Evolutionary conservation across 2,329 filamentous ascomycete species (phyloP).

Genomic region (Xylariales sp.): DNA sequence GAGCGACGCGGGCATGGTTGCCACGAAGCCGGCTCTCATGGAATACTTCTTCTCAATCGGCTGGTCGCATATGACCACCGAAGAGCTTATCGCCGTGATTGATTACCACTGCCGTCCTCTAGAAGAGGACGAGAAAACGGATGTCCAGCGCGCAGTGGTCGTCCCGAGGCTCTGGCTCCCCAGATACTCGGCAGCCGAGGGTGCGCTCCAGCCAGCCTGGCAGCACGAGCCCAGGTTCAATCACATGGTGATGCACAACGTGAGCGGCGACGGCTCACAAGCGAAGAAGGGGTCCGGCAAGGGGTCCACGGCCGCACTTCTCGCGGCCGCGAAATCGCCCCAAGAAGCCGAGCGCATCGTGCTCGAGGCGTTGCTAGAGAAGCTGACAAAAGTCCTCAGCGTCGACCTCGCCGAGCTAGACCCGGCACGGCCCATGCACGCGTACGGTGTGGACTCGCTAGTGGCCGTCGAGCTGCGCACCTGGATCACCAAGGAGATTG

Average conservation of each 20-base stretch:
- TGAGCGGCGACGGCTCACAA: neutral
- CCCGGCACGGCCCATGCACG: slow-evolving; percentile 42
- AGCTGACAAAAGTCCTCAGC: slow-evolving; percentile 35
- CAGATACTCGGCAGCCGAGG: slow-evolving; percentile 18
- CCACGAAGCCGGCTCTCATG: slow-evolving; percentile 32
- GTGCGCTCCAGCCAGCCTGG: slow-evolving; percentile 22
- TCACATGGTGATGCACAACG: slow-evolving; percentile 21
- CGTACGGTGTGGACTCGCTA: slow-evolving; percentile 49
- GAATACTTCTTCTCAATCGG: slow-evolving; percentile 29
- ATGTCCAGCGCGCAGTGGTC: slow-evolving; percentile 20
- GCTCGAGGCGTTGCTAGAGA: slow-evolving; percentile 29
- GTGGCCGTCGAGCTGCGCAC: slow-evolving; percentile 50
- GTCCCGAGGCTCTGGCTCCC: slow-evolving; percentile 30
- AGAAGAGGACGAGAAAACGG: slow-evolving; percentile 18
- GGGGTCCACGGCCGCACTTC: slow-evolving; percentile 12
- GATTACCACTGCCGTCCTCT: slow-evolving; percentile 38
- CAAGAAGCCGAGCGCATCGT: slow-evolving; percentile 23
- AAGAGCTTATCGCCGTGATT: slow-evolving; percentile 44
- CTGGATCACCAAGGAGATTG: slow-evolving; percentile 43
- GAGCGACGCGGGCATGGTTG: slow-evolving; percentile 43
- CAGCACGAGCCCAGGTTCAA: slow-evolving; percentile 19
- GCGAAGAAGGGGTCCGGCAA: slow-evolving; percentile 13
- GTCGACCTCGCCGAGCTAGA: slow-evolving; percentile 43
- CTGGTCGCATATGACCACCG: slow-evolving; percentile 35
- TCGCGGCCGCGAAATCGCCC: slow-evolving; percentile 2